Percentiles rank a stretch among this genome's conserved stretches.
Conservation (phyloP, 257 asterid species). For the Solanum sejunctum region DNA sequence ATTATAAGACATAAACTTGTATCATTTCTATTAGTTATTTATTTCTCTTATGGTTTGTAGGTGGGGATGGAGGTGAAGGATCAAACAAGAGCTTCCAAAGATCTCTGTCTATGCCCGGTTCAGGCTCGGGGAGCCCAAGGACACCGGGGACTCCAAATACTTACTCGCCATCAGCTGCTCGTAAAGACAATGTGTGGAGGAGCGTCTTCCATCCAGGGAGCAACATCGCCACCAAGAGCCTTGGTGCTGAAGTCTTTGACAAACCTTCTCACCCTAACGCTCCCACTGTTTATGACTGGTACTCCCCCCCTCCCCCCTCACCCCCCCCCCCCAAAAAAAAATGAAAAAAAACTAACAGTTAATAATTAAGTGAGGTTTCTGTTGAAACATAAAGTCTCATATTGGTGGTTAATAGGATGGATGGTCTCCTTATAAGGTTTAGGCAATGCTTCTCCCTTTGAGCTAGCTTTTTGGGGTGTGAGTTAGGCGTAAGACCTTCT, state of each 20-base stretch:
- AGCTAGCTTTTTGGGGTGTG: no score
- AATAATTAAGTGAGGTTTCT: background rate
- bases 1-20: no score
- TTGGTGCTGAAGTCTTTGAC: constrained; percentile 72
- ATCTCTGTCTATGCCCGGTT: constrained; percentile 50
- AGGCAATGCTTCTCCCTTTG: no score
- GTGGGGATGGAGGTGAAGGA: constrained; percentile 30
- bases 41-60: background rate
- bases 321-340: no score
- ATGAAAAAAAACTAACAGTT: no score
- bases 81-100: constrained; percentile 24
- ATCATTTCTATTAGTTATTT: no score
- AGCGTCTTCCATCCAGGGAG: constrained; percentile 97
- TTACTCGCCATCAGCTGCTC: constrained; percentile 36
- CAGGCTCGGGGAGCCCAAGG: background rate
- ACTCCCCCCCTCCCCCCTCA: background rate
- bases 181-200: constrained; percentile 83
- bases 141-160: constrained; percentile 42
- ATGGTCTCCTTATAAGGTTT: no score
- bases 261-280: constrained; percentile 66
- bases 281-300: constrained; percentile 97
- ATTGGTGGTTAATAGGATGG: no score
- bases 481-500: no score
- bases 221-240: constrained; percentile 55
- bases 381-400: no score